A percentile compares a stretch with the other conserved stretches of the same genome.
Conservation (phyloP, 345 rosid species). For the Salix dunnii region DNA sequence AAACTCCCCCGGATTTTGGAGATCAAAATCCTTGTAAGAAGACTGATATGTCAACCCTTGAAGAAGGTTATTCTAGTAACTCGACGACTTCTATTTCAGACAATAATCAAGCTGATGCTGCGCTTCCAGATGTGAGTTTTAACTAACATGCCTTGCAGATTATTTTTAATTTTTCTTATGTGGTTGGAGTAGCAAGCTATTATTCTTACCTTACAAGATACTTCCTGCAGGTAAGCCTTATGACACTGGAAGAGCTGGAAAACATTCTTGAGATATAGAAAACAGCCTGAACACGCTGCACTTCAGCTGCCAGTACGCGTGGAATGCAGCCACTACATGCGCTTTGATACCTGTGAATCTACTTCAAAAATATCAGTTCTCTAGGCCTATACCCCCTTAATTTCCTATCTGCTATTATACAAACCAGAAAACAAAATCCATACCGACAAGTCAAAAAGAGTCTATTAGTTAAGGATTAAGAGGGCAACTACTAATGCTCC, state of each 20-base stretch:
- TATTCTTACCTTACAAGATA: not conserved
- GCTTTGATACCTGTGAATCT: not conserved
- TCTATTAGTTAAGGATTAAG: not conserved
- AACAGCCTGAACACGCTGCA: not conserved
- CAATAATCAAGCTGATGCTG: not conserved
- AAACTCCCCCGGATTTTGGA: not conserved
- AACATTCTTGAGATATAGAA: not conserved
- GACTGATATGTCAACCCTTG: not conserved
- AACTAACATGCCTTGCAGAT: not conserved
- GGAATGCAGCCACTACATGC: not conserved
- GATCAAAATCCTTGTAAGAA: conserved; percentile 8
- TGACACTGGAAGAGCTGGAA: not conserved
- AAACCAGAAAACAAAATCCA: not conserved
- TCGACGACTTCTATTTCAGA: not conserved
- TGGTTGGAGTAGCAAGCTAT: not conserved
- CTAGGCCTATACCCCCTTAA: not conserved
- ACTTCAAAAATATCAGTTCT: not conserved
- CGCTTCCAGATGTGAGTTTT: not conserved
- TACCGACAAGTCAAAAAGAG: not conserved
- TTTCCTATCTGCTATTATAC: not conserved
- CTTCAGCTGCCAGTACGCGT: not conserved
- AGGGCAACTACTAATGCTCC: not conserved
- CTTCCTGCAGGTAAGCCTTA: not conserved
- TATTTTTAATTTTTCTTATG: not conserved
- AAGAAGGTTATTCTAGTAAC: not conserved